phyloP scores from a whole-genome alignment of 257 asterid species.

The Solanum raphanifolium region DNA sequence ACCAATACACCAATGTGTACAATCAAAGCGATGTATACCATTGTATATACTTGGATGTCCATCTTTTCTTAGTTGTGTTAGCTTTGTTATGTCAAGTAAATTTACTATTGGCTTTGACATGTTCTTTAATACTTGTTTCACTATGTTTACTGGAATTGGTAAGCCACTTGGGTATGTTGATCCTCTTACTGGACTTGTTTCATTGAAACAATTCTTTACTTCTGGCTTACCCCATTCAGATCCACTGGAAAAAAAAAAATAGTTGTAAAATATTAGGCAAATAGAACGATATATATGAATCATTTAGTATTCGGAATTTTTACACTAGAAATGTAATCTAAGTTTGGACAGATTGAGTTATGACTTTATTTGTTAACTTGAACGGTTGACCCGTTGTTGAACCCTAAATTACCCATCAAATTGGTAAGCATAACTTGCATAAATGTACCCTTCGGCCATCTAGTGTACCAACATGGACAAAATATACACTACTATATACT shows the following conservation, averaged over 20 bases:
- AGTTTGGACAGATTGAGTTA: not conserved
- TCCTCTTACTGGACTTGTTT: constrained; percentile 35
- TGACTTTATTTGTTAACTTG: not conserved
- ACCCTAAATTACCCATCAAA: not conserved
- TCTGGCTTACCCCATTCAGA: constrained; percentile 34
- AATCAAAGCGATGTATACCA: constrained; percentile 30
- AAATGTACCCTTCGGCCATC: not conserved
- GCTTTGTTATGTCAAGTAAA: constrained; percentile 41
- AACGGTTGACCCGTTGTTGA: not conserved
- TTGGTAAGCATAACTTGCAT: not conserved
- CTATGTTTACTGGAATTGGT: constrained; percentile 25
- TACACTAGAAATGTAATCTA: not conserved
- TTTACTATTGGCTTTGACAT: constrained; percentile 11
- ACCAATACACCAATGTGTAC: constrained; percentile 62
- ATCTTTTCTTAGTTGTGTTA: constrained; percentile 53
- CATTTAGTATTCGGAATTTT: not conserved
- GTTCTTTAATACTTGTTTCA: constrained; percentile 19
- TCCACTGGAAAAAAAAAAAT: constrained; percentile 25
- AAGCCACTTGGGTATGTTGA: constrained; percentile 35
- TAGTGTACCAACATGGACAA: not conserved
- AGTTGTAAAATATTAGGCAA: not conserved
- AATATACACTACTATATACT: not conserved
- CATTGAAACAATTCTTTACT: constrained; percentile 26
- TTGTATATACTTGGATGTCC: constrained; percentile 44
- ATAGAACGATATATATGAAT: not conserved